Evolutionary conservation across 495 filamentous ascomycete genomes (phyloP), one percentile per base, ranked within the genome.

Genomic region (Neurospora sp.): DNA sequence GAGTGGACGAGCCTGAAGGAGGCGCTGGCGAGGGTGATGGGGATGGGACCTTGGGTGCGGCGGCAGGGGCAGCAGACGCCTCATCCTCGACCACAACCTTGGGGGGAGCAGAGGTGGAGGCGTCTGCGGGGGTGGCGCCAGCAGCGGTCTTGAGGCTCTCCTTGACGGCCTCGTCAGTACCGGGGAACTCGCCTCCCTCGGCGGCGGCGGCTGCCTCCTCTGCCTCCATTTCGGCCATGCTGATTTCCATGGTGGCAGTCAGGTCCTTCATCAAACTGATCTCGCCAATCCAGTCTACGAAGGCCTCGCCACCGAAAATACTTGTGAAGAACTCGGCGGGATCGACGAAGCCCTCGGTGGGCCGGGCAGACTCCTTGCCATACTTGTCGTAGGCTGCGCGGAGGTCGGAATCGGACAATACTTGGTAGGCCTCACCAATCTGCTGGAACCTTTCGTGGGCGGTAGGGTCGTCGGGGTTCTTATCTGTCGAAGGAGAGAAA

Each of bases 291-390:
- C 94, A 89, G 81, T 96, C 95, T 35, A 91, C 87, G 78, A 99
- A 99, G 5, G 96, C 96, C 73, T 97, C 95, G 42, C 96, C 96
- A 74, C 96, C 96, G 77, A 99, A 99, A 73, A 99, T 98, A 87
- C 94, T 97, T 75, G 93, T 90, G 82, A 99, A 98, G 89, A 99
- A 99, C 83, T 99, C 96, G 59, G 94, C 88, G 0, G 96, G 96
- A 77, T 99, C 96, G 85, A 93, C 92, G 82, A 99, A 99, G 74
- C 96, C 96, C 76, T 92, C 91, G 76, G 88, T 87, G 0, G 96
- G 96, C 53, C 94, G 89, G 1, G 95, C 93, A 70, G 90, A 88
- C 73, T 98, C 95, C 83, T 98, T 99, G 81, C 96, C 96, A 85
- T 89, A 93, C 79, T 97, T 96, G 82, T 99, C 96, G 84, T 99